Percentiles rank a stretch among this genome's conserved stretches.
Evolutionary conservation across 192 early-diverging fungal species (phyloP).

Genomic region (Coemansia pectinata): DNA sequence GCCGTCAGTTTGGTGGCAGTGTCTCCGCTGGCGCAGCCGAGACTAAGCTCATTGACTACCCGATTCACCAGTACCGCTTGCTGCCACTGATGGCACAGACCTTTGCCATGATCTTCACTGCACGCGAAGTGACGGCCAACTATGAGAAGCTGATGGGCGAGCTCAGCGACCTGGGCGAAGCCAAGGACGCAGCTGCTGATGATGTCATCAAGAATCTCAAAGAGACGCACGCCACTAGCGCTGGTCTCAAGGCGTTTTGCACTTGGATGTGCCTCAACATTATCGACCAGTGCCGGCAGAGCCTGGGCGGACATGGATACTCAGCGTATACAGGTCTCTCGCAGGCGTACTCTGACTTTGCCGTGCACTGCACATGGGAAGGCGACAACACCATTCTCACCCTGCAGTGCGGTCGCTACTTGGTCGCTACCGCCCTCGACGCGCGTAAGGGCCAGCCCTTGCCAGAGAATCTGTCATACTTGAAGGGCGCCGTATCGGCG

Average conservation of each 20-base stretch:
- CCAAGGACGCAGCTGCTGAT: conserved; percentile 53
- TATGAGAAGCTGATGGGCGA: conserved; percentile 77
- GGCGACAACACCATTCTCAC: conserved; percentile 93
- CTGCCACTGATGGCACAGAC: conserved; percentile 89
- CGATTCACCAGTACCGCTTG: conserved; percentile 91
- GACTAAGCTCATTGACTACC: conserved; percentile 90
- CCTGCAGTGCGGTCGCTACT: conserved; percentile 84
- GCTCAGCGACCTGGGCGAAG: conserved; percentile 68
- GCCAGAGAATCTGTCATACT: conserved; percentile 75
- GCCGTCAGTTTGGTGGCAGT: conserved; percentile 79
- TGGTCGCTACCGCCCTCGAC: conserved; percentile 71
- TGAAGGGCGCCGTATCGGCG: conserved; percentile 60
- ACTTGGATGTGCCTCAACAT: conserved; percentile 89
- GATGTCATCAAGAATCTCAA: conserved; percentile 79
- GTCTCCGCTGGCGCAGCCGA: conserved; percentile 65
- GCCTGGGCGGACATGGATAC: conserved; percentile 92
- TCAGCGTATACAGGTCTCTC: conserved; percentile 89
- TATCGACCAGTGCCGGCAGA: conserved; percentile 90
- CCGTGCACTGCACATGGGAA: conserved; percentile 87
- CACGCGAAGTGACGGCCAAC: conserved; percentile 75
- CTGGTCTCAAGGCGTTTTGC: conserved; percentile 91
- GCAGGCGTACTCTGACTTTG: conserved; percentile 83
- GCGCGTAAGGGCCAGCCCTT: conserved; percentile 75
- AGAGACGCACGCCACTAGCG: conserved; percentile 88
- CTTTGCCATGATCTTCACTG: conserved; percentile 89